These are phyloP conservation scores for Leishmania major DNA, from an alignment of 208 protist species.

Conservation along the genomic window DNA sequence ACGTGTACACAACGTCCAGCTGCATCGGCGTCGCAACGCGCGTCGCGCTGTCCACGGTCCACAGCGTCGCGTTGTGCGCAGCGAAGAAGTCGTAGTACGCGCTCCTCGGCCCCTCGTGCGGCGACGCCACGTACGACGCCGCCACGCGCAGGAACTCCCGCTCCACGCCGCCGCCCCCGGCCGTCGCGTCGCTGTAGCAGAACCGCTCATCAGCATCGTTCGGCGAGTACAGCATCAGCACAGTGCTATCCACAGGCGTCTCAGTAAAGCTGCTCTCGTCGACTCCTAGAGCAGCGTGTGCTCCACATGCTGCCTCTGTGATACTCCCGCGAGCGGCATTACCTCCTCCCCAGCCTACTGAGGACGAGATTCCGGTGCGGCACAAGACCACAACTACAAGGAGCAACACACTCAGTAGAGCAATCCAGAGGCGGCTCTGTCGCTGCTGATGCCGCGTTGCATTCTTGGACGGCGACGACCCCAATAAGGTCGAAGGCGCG, in stretches of 20 bases:
- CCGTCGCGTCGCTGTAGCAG: slow-evolving; percentile 21
- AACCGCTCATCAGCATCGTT: background rate
- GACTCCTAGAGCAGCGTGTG: background rate
- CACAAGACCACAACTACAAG: background rate
- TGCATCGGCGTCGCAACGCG: slow-evolving; percentile 36
- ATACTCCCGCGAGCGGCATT: background rate
- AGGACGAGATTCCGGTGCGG: background rate
- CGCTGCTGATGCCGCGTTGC: background rate
- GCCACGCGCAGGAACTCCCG: slow-evolving; percentile 30
- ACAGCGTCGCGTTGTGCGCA: slow-evolving; percentile 40
- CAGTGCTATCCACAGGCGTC: slow-evolving; percentile 33
- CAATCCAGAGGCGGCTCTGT: background rate
- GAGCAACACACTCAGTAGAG: background rate
- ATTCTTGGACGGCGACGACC: background rate
- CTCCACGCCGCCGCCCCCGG: slow-evolving; percentile 7
- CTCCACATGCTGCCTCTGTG: background rate
- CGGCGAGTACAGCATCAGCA: slow-evolving; percentile 35
- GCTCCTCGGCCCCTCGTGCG: slow-evolving; percentile 10
- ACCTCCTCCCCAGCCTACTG: background rate
- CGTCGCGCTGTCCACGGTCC: slow-evolving; percentile 34
- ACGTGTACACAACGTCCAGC: slow-evolving; percentile 63
- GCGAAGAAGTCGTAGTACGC: slow-evolving; percentile 47
- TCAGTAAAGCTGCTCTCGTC: slow-evolving; percentile 21
- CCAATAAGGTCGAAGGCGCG: background rate
- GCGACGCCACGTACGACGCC: slow-evolving; percentile 41